Conservation (phyloP, 78 protist species). For the Tieghemostelium lacteum region DNA sequence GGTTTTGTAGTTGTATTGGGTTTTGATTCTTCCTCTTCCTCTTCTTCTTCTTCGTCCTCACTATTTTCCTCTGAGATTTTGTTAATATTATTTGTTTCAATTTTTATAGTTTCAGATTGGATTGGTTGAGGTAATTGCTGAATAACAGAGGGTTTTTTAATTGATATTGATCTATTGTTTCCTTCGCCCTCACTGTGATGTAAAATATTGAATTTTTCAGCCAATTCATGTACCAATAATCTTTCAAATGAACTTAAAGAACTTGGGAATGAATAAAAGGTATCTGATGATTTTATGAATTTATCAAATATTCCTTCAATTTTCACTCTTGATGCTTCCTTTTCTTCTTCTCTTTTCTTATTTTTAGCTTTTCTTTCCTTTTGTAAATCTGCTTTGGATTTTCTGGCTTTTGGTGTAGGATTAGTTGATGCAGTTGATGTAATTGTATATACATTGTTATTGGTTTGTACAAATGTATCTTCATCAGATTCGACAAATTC, state of each 20-base stretch:
- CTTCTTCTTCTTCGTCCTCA: background rate
- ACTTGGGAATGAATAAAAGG: conserved; percentile 34
- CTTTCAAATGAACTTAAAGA: conserved; percentile 30
- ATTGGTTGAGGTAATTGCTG: background rate
- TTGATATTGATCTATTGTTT: conserved; percentile 39
- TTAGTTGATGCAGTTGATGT: background rate
- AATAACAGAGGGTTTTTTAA: background rate
- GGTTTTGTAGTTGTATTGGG: background rate
- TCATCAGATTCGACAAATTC: conserved; percentile 29
- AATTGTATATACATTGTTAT: background rate
- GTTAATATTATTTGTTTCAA: background rate
- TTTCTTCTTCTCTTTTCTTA: conserved; percentile 15
- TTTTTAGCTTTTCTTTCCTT: conserved; percentile 36
- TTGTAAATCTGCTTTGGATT: conserved; percentile 31
- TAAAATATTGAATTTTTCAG: conserved; percentile 35
- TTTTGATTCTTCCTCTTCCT: background rate
- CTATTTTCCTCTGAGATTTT: background rate
- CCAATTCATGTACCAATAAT: conserved; percentile 59
- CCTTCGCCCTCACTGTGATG: conserved; percentile 74
- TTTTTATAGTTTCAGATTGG: background rate
- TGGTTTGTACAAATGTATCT: conserved; percentile 11
- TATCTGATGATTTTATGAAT: conserved; percentile 30
- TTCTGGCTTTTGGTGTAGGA: background rate
- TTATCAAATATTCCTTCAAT: conserved; percentile 22
- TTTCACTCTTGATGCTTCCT: background rate